phyloP scores from a whole-genome alignment of 306 rosid species.

The Dalbergia cultrata region DNA sequence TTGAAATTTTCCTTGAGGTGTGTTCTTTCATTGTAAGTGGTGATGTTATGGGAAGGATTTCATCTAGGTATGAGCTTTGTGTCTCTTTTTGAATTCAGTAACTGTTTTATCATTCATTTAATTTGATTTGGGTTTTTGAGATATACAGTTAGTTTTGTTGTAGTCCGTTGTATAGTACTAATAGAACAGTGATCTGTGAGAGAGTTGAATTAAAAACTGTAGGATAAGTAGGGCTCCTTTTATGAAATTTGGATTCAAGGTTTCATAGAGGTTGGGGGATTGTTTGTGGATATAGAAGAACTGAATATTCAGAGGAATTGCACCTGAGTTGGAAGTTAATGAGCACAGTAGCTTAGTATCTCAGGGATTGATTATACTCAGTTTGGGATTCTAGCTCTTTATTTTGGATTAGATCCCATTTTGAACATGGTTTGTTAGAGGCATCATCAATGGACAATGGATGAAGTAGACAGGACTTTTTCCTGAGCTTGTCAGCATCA shows the following conservation, averaged over 20 bases:
- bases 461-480: conserved; percentile 60
- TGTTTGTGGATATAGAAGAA: conserved; percentile 52
- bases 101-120: conserved; percentile 8
- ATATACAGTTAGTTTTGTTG: conserved; percentile 32
- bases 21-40: conserved; percentile 33
- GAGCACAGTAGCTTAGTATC: conserved; percentile 25
- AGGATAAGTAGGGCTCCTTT: conserved; percentile 35
- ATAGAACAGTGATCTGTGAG: conserved; percentile 28
- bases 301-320: conserved; percentile 22
- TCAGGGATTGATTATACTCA: conserved; percentile 25
- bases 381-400: conserved; percentile 47
- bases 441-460: conserved; percentile 73
- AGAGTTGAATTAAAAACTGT: conserved; percentile 39
- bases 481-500: conserved; percentile 63
- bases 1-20: conserved; percentile 45
- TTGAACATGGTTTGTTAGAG: conserved; percentile 47
- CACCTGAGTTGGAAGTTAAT: conserved; percentile 12
- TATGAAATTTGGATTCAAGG: conserved; percentile 42
- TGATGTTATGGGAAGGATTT: conserved; percentile 38
- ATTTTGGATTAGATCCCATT: conserved; percentile 47
- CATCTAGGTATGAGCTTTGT: conserved; percentile 45
- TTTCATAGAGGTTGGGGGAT: conserved; percentile 46
- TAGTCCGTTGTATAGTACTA: conserved; percentile 26
- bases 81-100: conserved; percentile 42
- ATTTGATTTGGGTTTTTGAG: conserved; percentile 46